Conservation (phyloP, 495 filamentous ascomycete genomes). For the Xylaria curta region DNA sequence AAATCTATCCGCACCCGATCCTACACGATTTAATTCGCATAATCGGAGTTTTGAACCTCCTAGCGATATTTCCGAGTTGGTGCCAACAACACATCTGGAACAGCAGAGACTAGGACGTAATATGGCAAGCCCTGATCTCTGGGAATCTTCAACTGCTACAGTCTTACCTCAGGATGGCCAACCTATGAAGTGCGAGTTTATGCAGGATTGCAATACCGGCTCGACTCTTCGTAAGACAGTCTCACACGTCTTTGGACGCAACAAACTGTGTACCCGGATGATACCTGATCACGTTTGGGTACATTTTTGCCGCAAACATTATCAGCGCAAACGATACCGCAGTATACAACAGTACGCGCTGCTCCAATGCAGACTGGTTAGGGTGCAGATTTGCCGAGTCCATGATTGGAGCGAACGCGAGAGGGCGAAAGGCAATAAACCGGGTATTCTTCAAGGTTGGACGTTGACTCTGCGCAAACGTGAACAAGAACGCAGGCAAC, state of each 20-base stretch:
- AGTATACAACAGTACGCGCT: conserved; percentile 63
- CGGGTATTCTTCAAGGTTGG: conserved; percentile 58
- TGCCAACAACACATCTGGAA: not conserved
- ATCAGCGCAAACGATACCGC: conserved; percentile 76
- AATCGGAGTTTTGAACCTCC: conserved; percentile 14
- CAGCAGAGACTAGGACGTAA: conserved; percentile 24
- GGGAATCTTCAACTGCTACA: not conserved
- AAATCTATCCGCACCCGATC: conserved; percentile 28
- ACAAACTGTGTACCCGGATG: conserved; percentile 74
- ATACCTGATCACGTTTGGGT: conserved; percentile 73
- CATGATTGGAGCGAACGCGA: conserved; percentile 60
- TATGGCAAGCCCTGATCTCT: not conserved
- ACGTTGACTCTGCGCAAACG: conserved; percentile 58
- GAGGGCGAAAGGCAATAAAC: conserved; percentile 33
- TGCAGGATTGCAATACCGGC: conserved; percentile 58
- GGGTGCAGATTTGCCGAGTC: conserved; percentile 62
- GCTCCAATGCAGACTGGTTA: conserved; percentile 65
- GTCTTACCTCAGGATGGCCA: not conserved
- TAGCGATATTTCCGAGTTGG: not conserved
- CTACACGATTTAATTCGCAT: not conserved
- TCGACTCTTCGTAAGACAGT: conserved; percentile 72
- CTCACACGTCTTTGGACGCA: conserved; percentile 87
- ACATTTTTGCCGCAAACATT: conserved; percentile 81
- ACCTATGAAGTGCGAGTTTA: conserved; percentile 31
- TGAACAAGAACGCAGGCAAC: conserved; percentile 53